Evolutionary conservation across 2,329 filamentous ascomycete genomes (phyloP).

Genomic region (Lojkania enalia): DNA sequence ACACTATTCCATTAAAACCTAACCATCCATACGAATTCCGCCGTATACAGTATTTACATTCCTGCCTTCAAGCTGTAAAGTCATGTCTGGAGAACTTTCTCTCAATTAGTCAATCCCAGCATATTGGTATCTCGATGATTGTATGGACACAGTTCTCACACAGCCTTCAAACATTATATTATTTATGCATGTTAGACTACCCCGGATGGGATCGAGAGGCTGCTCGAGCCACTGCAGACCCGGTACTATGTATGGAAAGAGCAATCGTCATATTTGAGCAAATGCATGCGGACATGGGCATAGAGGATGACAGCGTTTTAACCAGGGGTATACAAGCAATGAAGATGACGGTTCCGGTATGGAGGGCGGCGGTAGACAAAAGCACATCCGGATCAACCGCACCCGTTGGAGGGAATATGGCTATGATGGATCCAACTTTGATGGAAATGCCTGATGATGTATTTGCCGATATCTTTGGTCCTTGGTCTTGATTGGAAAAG

Average conservation of each 20-base stretch:
- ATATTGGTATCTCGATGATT: not conserved
- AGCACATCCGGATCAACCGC: too few species aligned
- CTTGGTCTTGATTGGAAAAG: not conserved
- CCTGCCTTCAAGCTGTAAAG: conserved; percentile 15
- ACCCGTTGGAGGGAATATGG: conserved; percentile 1
- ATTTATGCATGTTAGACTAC: conserved; percentile 10
- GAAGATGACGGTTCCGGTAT: conserved; percentile 4
- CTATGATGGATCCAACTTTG: conserved; percentile 3
- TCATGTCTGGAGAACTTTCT: conserved; percentile 13
- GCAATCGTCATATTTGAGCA: not conserved
- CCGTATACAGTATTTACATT: conserved; percentile 15
- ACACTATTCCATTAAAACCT: not conserved
- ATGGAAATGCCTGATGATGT: conserved; percentile 11
- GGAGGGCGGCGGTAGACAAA: conserved; percentile 13
- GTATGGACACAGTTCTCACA: conserved; percentile 11
- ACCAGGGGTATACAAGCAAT: conserved; percentile 4
- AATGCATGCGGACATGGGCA: not conserved
- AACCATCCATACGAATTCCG: conserved; percentile 6
- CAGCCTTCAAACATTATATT: conserved; percentile 10
- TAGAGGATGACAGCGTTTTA: conserved; percentile 6
- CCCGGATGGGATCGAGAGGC: conserved; percentile 17
- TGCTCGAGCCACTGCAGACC: conserved; percentile 12
- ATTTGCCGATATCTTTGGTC: conserved; percentile 17
- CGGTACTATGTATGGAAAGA: conserved; percentile 14
- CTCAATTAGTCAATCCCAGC: not conserved